Percentiles rank a stretch among this genome's conserved stretches.
phyloP scores from a whole-genome alignment of 306 rosid species.

The Ceratonia siliqua region DNA sequence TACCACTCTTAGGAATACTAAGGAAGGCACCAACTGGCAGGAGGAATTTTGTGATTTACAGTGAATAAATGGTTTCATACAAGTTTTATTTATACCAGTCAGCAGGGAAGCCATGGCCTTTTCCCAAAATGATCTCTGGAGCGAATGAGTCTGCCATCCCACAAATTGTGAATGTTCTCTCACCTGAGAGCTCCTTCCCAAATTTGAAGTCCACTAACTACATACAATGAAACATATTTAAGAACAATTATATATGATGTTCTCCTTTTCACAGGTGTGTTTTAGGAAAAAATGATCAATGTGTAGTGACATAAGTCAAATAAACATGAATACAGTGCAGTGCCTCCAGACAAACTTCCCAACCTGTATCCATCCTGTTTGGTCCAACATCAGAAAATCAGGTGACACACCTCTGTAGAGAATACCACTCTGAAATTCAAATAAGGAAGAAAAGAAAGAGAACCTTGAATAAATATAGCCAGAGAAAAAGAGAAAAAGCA shows the following conservation, averaged over 20 bases:
- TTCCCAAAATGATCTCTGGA: slow-evolving; percentile 93
- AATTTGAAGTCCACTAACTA: slow-evolving; percentile 93
- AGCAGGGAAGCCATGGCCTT: slow-evolving; percentile 89
- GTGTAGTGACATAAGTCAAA: neutral
- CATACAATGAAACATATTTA: slow-evolving; percentile 31
- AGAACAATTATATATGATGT: slow-evolving; percentile 6
- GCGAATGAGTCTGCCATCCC: slow-evolving; percentile 89
- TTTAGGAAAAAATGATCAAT: slow-evolving; percentile 3
- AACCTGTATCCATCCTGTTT: slow-evolving; percentile 83
- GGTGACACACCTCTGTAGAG: slow-evolving; percentile 95
- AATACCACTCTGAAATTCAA: slow-evolving; percentile 79
- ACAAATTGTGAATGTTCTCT: slow-evolving; percentile 89
- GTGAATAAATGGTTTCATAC: slow-evolving; percentile 25
- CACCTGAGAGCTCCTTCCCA: slow-evolving; percentile 65
- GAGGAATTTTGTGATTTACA: slow-evolving; percentile 12
- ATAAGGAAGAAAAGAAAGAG: slow-evolving; percentile 27
- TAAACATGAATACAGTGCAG: slow-evolving; percentile 31
- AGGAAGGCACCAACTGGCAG: neutral
- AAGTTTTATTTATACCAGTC: slow-evolving; percentile 73
- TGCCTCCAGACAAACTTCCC: neutral
- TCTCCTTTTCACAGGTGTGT: slow-evolving; percentile 6
- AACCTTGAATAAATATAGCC: slow-evolving; percentile 1
- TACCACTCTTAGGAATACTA: too few relatives aligned
- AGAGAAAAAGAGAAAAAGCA: neutral
- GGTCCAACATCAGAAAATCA: slow-evolving; percentile 83